Conservation (phyloP, 2,329 filamentous ascomycete species). For the Phaeoacremonium minimum region DNA sequence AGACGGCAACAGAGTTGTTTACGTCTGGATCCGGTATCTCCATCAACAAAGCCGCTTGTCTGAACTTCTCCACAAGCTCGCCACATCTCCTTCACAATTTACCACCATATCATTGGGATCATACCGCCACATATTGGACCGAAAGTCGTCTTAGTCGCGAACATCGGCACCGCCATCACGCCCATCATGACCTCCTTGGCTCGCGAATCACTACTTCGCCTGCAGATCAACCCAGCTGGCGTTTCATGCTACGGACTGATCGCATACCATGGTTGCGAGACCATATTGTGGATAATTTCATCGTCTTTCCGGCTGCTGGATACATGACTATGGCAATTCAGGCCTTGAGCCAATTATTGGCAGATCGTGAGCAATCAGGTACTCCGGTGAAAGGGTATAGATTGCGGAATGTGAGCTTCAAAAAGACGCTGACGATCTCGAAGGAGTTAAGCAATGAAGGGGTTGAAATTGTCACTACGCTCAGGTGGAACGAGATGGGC, state of each 20-base stretch:
- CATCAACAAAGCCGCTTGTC: constrained; percentile 8
- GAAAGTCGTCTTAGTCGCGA: constrained; percentile 19
- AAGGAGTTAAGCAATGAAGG: no score
- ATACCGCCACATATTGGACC: constrained; percentile 1
- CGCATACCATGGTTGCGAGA: constrained; percentile 41
- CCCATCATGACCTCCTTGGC: constrained; percentile 19
- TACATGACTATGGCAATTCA: constrained; percentile 9
- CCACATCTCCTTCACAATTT: constrained; percentile 4
- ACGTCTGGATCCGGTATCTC: constrained; percentile 2
- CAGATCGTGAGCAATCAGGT: no score
- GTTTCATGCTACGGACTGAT: not conserved
- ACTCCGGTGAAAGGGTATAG: no score
- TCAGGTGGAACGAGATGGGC: no score
- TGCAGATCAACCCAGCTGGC: constrained; percentile 2
- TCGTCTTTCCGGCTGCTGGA: constrained; percentile 20
- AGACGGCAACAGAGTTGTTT: constrained; percentile 1
- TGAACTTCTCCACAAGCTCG: not conserved
- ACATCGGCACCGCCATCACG: constrained; percentile 21
- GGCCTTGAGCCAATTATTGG: not conserved
- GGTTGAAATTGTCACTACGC: no score
- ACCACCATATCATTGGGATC: constrained; percentile 2
- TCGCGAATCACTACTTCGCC: not conserved
- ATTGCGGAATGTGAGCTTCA: no score
- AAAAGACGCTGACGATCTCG: no score
- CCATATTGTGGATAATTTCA: constrained; percentile 26